Conservation (phyloP, 352 stramenopile species). For the Phytophthora sansomeana region DNA sequence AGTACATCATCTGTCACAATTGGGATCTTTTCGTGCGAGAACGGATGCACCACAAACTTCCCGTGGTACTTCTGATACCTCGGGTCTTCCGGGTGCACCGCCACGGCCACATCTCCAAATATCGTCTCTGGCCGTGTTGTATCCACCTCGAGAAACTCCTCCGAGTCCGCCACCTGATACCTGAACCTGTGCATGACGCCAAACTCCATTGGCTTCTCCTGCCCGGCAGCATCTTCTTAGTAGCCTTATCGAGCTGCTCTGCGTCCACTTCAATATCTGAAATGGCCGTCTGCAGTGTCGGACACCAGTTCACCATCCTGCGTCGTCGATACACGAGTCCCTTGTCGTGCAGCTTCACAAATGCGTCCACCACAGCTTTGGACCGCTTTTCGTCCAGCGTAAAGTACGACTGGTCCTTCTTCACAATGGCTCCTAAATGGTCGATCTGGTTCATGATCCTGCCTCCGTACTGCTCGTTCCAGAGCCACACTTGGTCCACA, state of each 20-base stretch:
- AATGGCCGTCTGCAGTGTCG: slow-evolving; percentile 95
- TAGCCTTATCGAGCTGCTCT: slow-evolving; percentile 95
- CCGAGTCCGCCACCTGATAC: slow-evolving; percentile 72
- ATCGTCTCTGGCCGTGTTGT: slow-evolving; percentile 99
- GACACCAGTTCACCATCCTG: slow-evolving; percentile 98
- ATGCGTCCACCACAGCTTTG: slow-evolving; percentile 65
- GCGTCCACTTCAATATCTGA: slow-evolving; percentile 98
- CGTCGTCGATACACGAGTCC: slow-evolving; percentile 97
- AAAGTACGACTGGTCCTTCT: slow-evolving; percentile 98
- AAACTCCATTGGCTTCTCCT: slow-evolving; percentile 78
- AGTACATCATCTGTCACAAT: slow-evolving; percentile 96
- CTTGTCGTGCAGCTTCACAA: slow-evolving; percentile 94
- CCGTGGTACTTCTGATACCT: slow-evolving; percentile 96
- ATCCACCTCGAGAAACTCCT: slow-evolving; percentile 92
- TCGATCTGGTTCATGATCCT: slow-evolving; percentile 97
- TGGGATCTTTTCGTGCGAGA: slow-evolving; percentile 88
- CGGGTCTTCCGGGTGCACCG: slow-evolving; percentile 96
- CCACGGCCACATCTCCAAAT: slow-evolving; percentile 98
- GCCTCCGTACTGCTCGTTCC: slow-evolving; percentile 98
- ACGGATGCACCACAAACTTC: slow-evolving; percentile 96
- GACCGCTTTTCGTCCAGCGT: slow-evolving; percentile 98
- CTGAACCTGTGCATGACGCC: slow-evolving; percentile 86
- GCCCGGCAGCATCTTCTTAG: slow-evolving; percentile 79
- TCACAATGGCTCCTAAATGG: slow-evolving; percentile 94
- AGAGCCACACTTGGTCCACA: slow-evolving; percentile 97